A percentile compares a stretch with the other conserved stretches of the same genome.
phyloP scores from a whole-genome alignment of 139 green algal genomes.

The Nannochloris sp. region DNA sequence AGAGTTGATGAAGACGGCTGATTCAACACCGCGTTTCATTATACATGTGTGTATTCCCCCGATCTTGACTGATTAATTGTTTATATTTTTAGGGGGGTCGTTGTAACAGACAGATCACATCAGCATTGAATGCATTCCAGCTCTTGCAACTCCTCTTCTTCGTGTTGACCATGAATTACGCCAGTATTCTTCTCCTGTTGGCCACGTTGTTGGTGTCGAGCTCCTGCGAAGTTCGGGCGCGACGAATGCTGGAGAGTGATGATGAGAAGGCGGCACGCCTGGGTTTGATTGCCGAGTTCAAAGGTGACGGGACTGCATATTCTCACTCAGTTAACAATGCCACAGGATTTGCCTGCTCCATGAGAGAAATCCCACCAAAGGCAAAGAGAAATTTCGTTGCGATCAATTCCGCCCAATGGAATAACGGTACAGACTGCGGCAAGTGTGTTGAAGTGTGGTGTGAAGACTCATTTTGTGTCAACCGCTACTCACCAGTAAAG shows the following conservation, averaged over 20 bases:
- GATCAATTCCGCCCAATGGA: slow-evolving; percentile 5
- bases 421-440: slow-evolving; percentile 4
- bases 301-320: slow-evolving; percentile 4
- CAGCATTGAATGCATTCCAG: no score
- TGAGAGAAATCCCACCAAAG: slow-evolving; percentile 1
- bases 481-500: background rate
- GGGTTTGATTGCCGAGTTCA: background rate
- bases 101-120: no score
- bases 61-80: no score
- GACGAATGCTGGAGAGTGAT: background rate
- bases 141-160: no score
- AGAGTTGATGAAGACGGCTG: no score
- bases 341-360: slow-evolving; percentile 15
- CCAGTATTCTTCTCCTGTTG: no score
- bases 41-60: no score
- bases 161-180: no score
- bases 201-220: no score
- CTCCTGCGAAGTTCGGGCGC: background rate
- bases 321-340: slow-evolving; percentile 2
- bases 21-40: no score
- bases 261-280: background rate
- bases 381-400: slow-evolving; percentile 6
- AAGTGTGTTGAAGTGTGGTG: slow-evolving; percentile 3
- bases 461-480: background rate
- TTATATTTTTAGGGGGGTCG: no score